A percentile compares a stretch with the other conserved stretches of the same genome.
Conservation (phyloP, 352 stramenopile genomes). For the Phytophthora fragariaefolia region DNA sequence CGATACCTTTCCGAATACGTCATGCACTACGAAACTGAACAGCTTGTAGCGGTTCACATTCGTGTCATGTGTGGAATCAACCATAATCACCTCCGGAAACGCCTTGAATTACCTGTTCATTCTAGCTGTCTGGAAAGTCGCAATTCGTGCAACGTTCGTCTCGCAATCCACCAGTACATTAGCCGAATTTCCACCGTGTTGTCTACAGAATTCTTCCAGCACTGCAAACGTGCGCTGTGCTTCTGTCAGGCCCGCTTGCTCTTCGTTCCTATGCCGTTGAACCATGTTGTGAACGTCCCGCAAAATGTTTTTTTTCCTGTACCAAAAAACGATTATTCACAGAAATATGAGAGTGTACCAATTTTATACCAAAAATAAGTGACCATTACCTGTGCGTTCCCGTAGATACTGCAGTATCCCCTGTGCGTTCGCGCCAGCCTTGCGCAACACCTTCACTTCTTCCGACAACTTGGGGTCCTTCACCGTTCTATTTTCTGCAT, state of each 20-base stretch:
- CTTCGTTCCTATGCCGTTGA: neutral
- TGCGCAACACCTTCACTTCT: neutral
- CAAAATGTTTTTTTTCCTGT: conserved; percentile 4
- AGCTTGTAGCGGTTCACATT: conserved; percentile 25
- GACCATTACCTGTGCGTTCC: conserved; percentile 1
- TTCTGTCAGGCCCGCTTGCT: neutral
- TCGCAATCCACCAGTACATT: neutral
- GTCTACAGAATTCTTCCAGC: conserved; percentile 6
- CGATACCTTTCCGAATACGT: conserved; percentile 9
- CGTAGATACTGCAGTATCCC: too few species aligned
- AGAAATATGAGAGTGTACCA: neutral
- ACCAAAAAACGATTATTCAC: neutral
- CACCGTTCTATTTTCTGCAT: neutral
- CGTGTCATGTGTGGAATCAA: conserved; percentile 22
- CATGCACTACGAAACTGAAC: conserved; percentile 21
- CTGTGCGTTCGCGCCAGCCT: conserved; percentile 3
- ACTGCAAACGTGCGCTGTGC: conserved; percentile 5
- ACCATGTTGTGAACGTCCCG: conserved; percentile 23
- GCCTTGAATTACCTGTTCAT: conserved; percentile 16
- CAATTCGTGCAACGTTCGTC: neutral
- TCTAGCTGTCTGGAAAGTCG: conserved; percentile 7
- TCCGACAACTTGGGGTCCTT: neutral
- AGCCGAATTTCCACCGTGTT: conserved; percentile 4
- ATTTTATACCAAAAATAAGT: neutral
- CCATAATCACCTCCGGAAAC: conserved; percentile 9